These are phyloP conservation scores for Boletus bicolor DNA, from an alignment of 768 basidiomycete species.

Conservation along the genomic window DNA sequence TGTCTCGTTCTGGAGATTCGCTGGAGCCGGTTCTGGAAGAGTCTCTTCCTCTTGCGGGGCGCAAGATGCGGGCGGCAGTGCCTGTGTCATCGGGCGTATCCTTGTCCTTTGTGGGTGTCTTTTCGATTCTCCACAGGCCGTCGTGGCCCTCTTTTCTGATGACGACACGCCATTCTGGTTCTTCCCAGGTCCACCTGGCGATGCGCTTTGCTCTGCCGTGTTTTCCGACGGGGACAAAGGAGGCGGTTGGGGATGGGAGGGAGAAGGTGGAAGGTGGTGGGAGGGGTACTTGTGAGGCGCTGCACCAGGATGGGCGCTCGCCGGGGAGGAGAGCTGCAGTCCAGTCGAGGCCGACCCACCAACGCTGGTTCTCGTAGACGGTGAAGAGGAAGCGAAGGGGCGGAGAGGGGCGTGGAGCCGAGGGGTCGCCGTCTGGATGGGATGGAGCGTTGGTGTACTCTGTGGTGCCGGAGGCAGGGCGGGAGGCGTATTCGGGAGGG, in stretches of 20 bases:
- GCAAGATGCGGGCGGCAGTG: conserved; percentile 43
- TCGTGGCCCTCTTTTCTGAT: conserved; percentile 53
- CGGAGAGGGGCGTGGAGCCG: conserved; percentile 22
- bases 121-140: conserved; percentile 53
- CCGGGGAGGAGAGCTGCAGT: conserved; percentile 86
- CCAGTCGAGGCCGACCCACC: conserved; percentile 99
- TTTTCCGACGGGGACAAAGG: conserved; percentile 50
- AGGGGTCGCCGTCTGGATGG: conserved; percentile 6
- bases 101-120: conserved; percentile 49
- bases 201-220: conserved; percentile 60
- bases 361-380: conserved; percentile 91
- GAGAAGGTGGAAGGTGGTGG: conserved; percentile 68
- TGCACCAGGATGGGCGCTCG: conserved; percentile 88
- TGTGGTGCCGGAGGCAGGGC: conserved; percentile 20
- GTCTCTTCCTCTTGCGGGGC: conserved; percentile 51
- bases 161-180: conserved; percentile 84
- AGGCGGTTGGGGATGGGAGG: conserved; percentile 59
- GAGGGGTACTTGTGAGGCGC: conserved; percentile 53
- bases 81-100: conserved; percentile 43
- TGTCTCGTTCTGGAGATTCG: conserved; percentile 24
- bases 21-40: conserved; percentile 10
- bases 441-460: conserved; percentile 19
- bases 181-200: conserved; percentile 87
- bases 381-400: conserved; percentile 78
- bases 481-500: conserved; percentile 28